Evolutionary conservation across 257 asterid species (phyloP), one percentile per base, ranked within the genome.

Genomic region (Pogostemon cablin): DNA sequence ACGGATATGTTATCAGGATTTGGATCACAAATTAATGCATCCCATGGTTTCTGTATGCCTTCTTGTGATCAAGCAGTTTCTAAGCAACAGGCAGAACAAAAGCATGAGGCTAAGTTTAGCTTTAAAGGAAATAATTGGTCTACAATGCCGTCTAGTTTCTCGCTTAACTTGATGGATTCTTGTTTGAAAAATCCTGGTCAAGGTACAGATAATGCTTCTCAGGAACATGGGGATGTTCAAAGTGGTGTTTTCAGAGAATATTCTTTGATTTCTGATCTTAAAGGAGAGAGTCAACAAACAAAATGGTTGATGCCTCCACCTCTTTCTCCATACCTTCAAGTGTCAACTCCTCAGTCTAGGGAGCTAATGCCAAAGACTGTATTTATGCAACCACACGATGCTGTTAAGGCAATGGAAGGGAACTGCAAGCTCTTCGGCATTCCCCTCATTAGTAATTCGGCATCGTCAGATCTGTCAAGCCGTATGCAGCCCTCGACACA

Each of bases 261-360:
- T 74, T 69, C 96, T 37, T 52, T 82, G 72, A 70, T 71, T 56
- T 72, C 90, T 75, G 87, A 87, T 69, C 77, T 72, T 72, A 75
- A 81, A 58, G 74, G 80, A 47, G 95, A 82, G 35, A 77, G 79
- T 80, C 91, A 86, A 71, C 93, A 78, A 72, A 67, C 80, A 62
- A 85, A 77, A 76, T 91, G 99, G 97, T 67, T 81, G 78, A 91
- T 85, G 91, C 92, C 95, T 35, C 92, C 95, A 37, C 88, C 92
- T 56, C 42, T 77, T 71, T 80, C 90, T 34, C 74, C 96, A 2
- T 88, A 79, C 83, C 82, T 78, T 80, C 95, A 84, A 56, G 70
- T 81, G 81, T 78, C 76, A 5, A 43, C 86, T 67, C 62, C 84
- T 73, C 88, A 84, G 64, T 75, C 93, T 4, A 80, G 88, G 73